Percentiles rank a stretch among this genome's conserved stretches.
These are phyloP conservation scores for Astrephomene gubernaculifera DNA, from an alignment of 139 green algal genomes.

Conservation along the genomic window DNA sequence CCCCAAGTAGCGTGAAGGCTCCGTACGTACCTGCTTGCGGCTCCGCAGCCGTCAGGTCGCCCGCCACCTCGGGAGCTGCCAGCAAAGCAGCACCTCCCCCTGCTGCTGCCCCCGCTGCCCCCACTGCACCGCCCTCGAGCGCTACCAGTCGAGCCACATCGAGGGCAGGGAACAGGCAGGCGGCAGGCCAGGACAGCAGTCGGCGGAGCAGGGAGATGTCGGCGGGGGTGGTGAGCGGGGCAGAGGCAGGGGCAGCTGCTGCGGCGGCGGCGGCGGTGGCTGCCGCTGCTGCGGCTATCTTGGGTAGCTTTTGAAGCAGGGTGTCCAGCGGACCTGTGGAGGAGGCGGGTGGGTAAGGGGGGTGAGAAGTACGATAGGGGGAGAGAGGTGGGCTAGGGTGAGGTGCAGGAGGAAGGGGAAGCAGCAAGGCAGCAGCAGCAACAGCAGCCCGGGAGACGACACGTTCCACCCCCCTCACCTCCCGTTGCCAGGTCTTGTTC, in stretches of 20 bases:
- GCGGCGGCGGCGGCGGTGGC: constrained; percentile 18
- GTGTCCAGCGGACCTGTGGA: constrained; percentile 50
- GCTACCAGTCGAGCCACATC: constrained; percentile 76
- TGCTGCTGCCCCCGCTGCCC: too few relatives aligned
- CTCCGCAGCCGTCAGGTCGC: background rate
- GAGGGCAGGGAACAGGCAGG: constrained; percentile 78
- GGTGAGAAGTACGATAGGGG: background rate
- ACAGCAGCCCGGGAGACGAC: background rate
- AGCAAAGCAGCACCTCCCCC: constrained; percentile 10
- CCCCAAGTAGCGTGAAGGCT: background rate
- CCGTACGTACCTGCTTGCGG: background rate
- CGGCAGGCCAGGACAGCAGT: constrained; percentile 77
- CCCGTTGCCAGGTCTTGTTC: constrained; percentile 58
- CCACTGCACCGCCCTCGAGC: constrained; percentile 61
- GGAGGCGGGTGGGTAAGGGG: background rate
- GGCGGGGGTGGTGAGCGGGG: background rate
- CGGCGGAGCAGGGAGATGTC: constrained; percentile 54
- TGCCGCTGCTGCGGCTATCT: constrained; percentile 1
- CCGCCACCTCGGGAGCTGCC: constrained; percentile 25
- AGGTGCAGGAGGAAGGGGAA: background rate
- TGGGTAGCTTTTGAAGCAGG: constrained; percentile 62
- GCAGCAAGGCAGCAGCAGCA: background rate
- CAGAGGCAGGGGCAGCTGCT: background rate
- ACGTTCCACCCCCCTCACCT: constrained; percentile 33
- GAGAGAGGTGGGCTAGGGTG: background rate